A percentile compares a stretch with the other conserved stretches of the same genome.
These are phyloP conservation scores for Aphanoascus verrucosus DNA, from an alignment of 2,329 filamentous ascomycete species.

Conservation along the genomic window DNA sequence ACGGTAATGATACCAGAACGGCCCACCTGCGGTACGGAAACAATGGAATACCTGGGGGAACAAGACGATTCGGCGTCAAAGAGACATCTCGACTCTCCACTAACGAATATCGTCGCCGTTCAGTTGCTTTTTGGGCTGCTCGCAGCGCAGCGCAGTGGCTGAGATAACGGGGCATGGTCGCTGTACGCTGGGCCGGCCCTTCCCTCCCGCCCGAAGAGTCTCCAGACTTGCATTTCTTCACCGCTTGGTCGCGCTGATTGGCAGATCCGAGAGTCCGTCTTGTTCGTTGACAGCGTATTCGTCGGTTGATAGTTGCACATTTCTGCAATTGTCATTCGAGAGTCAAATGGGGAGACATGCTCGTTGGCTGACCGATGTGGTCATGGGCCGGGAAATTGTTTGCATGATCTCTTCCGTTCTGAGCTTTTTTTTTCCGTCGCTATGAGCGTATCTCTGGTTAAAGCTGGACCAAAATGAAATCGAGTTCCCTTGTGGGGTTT, in stretches of 20 bases:
- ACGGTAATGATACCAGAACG: background rate
- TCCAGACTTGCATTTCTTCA: conserved; percentile 14
- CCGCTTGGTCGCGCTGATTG: conserved; percentile 7
- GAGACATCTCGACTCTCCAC: background rate
- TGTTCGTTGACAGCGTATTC: background rate
- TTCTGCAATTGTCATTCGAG: background rate
- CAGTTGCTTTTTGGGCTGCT: background rate
- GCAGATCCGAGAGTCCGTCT: background rate
- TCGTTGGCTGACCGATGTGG: too few relatives aligned
- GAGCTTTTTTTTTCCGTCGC: background rate
- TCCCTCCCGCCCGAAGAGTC: conserved; percentile 17
- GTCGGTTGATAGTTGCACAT: background rate
- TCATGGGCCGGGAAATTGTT: background rate
- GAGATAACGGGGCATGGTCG: background rate
- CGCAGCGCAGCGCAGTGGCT: background rate
- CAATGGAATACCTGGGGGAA: background rate
- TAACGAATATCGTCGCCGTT: background rate
- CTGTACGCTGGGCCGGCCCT: conserved; percentile 19
- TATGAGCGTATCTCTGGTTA: background rate
- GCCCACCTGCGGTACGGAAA: background rate
- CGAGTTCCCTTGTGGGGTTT: conserved; percentile 4
- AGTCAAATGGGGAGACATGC: too few relatives aligned
- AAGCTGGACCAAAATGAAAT: conserved; percentile 14
- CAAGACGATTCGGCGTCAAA: conserved; percentile 2
- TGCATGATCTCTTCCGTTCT: conserved; percentile 1